Evolutionary conservation across 1,284 basidiomycete genomes (phyloP).

Genomic region (Puccinia triticina): DNA sequence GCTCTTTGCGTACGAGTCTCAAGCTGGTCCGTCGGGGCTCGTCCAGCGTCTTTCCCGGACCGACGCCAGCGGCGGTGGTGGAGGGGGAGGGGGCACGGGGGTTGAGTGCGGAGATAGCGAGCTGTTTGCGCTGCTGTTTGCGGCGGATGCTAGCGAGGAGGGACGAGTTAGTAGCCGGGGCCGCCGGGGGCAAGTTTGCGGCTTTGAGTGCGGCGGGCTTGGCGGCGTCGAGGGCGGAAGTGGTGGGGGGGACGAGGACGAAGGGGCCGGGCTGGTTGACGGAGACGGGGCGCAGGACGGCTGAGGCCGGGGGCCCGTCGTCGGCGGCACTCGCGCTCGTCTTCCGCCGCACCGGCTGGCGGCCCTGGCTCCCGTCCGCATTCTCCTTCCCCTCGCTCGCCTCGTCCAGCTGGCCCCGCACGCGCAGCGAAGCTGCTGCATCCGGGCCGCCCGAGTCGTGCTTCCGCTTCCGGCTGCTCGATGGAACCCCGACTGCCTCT

Average conservation of each 20-base stretch:
- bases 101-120: not conserved
- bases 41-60: not conserved
- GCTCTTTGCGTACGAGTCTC: conserved; percentile 3
- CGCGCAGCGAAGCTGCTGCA: not conserved
- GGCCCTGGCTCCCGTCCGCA: not conserved
- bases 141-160: conserved; percentile 28
- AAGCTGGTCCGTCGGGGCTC: conserved; percentile 10
- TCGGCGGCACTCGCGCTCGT: not conserved
- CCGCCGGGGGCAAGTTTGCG: not conserved
- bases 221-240: not conserved
- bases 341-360: not conserved
- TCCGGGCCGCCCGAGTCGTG: not conserved
- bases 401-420: not conserved
- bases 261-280: not conserved
- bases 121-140: conserved; percentile 34
- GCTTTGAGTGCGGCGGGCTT: not conserved
- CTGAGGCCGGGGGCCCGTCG: not conserved
- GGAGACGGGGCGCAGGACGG: not conserved
- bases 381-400: not conserved
- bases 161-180: conserved; percentile 2
- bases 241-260: not conserved
- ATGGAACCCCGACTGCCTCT: too few species aligned
- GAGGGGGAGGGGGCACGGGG: too few species aligned
- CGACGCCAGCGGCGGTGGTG: too few species aligned
- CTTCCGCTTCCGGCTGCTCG: conserved; percentile 22